Conservation (phyloP, 2,329 filamentous ascomycete species). For the Colletotrichum sp. region DNA sequence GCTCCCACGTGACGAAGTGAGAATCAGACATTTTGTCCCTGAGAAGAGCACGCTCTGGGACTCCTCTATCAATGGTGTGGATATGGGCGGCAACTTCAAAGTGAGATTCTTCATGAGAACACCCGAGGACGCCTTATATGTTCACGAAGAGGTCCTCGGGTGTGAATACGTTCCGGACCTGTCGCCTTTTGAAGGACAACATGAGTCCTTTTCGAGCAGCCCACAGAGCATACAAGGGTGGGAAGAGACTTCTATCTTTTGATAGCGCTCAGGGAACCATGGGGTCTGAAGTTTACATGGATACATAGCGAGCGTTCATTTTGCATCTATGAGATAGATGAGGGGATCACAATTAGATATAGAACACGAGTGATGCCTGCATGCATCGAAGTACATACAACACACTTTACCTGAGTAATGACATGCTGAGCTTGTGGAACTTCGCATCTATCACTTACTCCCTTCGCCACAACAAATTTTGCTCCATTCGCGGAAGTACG, state of each 20-base stretch:
- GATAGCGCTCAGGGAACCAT: neutral
- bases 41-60: neutral
- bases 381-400: no score
- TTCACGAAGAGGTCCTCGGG: neutral
- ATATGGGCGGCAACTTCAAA: neutral
- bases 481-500: neutral
- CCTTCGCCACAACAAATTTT: neutral
- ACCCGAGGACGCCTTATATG: neutral
- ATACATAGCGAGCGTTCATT: neutral
- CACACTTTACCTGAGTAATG: neutral
- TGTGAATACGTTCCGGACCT: neutral
- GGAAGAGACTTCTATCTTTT: neutral
- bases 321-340: accelerated
- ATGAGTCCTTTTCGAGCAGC: neutral
- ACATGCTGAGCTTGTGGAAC: neutral
- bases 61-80: accelerated
- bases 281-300: accelerated
- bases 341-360: neutral
- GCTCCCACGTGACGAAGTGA: neutral
- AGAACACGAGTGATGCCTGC: neutral
- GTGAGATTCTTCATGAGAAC: neutral
- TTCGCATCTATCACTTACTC: neutral
- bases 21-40: neutral
- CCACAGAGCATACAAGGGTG: neutral
- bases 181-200: neutral